phyloP scores from a whole-genome alignment of 768 basidiomycete species.

The Boletus rubroflammeus region DNA sequence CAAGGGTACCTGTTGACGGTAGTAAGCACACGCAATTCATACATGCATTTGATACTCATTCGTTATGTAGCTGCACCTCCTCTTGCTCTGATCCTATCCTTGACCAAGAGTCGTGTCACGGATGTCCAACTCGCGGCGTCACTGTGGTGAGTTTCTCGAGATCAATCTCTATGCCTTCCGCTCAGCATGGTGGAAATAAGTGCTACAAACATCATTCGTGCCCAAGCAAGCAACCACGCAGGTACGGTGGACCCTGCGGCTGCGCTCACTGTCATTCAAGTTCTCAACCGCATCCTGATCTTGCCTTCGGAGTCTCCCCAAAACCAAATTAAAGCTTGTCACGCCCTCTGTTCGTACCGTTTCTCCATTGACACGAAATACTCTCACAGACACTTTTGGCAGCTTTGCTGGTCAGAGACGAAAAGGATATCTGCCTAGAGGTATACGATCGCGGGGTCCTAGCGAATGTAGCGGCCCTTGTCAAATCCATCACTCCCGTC shows the following conservation, averaged over 20 bases:
- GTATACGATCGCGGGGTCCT: slow-evolving; percentile 73
- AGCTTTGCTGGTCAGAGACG: slow-evolving; percentile 72
- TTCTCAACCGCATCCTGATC: slow-evolving; percentile 58
- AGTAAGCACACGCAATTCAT: slow-evolving; percentile 29
- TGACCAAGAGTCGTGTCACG: slow-evolving; percentile 54
- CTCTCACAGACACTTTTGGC: not conserved
- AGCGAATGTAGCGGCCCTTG: slow-evolving; percentile 46
- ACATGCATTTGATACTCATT: slow-evolving; percentile 6
- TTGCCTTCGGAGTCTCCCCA: slow-evolving; percentile 39
- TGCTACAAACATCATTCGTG: slow-evolving; percentile 59
- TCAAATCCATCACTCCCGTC: slow-evolving; percentile 51
- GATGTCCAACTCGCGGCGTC: slow-evolving; percentile 71
- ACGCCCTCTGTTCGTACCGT: slow-evolving; percentile 59
- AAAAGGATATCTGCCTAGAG: slow-evolving; percentile 58
- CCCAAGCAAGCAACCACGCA: slow-evolving; percentile 34
- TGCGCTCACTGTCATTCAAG: slow-evolving; percentile 62
- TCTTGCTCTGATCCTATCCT: slow-evolving; percentile 42
- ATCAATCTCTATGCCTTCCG: not conserved
- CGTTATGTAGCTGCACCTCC: slow-evolving; percentile 9
- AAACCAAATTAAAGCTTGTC: slow-evolving; percentile 65
- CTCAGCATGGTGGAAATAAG: slow-evolving; percentile 31
- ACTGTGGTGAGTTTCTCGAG: slow-evolving; percentile 49
- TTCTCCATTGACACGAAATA: not conserved
- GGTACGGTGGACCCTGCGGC: slow-evolving; percentile 41
- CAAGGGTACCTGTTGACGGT: slow-evolving; percentile 41